phyloP scores from a whole-genome alignment of 495 filamentous ascomycete species.

The Aspergillus biplanus region DNA sequence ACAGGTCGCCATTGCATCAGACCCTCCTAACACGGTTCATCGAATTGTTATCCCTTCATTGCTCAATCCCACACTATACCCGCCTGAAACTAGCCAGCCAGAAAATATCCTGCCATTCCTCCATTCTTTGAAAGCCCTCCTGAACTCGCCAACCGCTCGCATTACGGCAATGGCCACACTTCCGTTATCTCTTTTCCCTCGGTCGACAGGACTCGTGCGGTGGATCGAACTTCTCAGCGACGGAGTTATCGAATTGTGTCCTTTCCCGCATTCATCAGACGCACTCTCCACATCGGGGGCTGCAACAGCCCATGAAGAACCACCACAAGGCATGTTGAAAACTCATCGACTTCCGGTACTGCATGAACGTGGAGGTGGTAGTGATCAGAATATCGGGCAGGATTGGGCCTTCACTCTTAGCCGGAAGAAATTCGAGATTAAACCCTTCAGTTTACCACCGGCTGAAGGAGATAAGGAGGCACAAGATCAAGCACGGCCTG shows the following conservation, averaged over 20 bases:
- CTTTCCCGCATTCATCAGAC: slow-evolving; percentile 72
- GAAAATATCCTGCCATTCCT: slow-evolving; percentile 79
- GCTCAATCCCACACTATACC: slow-evolving; percentile 81
- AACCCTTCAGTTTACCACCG: slow-evolving; percentile 87
- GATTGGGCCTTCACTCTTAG: slow-evolving; percentile 91
- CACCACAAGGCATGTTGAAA: slow-evolving; percentile 82
- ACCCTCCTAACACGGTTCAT: slow-evolving; percentile 67
- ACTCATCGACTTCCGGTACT: slow-evolving; percentile 81
- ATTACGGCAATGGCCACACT: slow-evolving; percentile 78
- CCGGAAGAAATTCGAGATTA: slow-evolving; percentile 80
- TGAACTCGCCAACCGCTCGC: slow-evolving; percentile 65
- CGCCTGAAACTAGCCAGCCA: slow-evolving; percentile 66
- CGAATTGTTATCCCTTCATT: slow-evolving; percentile 82
- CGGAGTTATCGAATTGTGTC: slow-evolving; percentile 85
- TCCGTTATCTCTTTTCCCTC: slow-evolving; percentile 79
- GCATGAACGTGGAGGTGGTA: slow-evolving; percentile 85
- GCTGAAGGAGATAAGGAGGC: slow-evolving; percentile 78
- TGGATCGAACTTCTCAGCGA: slow-evolving; percentile 89
- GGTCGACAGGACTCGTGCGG: slow-evolving; percentile 74
- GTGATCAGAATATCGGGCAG: slow-evolving; percentile 68
- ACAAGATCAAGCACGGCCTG: slow-evolving; percentile 54
- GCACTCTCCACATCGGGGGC: slow-evolving; percentile 57
- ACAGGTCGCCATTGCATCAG: slow-evolving; percentile 56
- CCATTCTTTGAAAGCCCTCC: slow-evolving; percentile 74
- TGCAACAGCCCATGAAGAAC: slow-evolving; percentile 64